These are phyloP conservation scores for Przewalskia tangutica DNA, from an alignment of 257 asterid genomes.

Conservation along the genomic window DNA sequence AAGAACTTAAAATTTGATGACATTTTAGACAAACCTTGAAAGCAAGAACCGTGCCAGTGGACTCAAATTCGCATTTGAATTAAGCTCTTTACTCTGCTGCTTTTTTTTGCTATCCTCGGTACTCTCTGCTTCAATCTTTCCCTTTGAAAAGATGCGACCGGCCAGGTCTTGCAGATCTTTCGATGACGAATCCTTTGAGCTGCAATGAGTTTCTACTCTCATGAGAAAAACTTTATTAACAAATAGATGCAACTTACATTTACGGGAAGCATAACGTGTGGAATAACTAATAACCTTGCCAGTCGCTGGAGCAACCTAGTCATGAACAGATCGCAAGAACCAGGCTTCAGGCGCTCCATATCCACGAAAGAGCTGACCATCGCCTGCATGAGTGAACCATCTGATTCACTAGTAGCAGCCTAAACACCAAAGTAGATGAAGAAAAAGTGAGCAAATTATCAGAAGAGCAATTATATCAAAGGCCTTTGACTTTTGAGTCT, in stretches of 20 bases:
- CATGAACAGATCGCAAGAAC: slow-evolving; percentile 69
- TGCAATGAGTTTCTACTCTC: slow-evolving; percentile 23
- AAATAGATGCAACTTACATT: neutral
- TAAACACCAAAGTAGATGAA: slow-evolving; percentile 17
- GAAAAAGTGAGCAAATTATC: neutral
- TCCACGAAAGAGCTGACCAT: slow-evolving; percentile 63
- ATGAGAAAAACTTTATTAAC: slow-evolving; percentile 11
- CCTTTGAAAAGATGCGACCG: slow-evolving; percentile 43
- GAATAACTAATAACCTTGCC: slow-evolving; percentile 46
- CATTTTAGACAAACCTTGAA: slow-evolving; percentile 59
- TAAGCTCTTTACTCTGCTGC: slow-evolving; percentile 54
- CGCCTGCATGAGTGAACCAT: slow-evolving; percentile 41
- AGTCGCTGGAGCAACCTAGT: slow-evolving; percentile 76
- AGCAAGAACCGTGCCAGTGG: slow-evolving; percentile 97
- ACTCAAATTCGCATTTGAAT: slow-evolving; percentile 77
- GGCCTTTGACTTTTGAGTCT: neutral
- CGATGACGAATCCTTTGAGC: slow-evolving; percentile 74
- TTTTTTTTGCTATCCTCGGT: slow-evolving; percentile 68
- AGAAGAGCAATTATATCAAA: neutral
- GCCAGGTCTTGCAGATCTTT: slow-evolving; percentile 84
- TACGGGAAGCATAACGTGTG: neutral
- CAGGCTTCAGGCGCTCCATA: slow-evolving; percentile 71
- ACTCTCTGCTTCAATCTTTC: slow-evolving; percentile 46
- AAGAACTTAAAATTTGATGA: neutral
- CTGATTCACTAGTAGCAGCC: slow-evolving; percentile 57